phyloP scores from a whole-genome alignment of 2,329 filamentous ascomycete genomes.

The Chaetomium sp. region DNA sequence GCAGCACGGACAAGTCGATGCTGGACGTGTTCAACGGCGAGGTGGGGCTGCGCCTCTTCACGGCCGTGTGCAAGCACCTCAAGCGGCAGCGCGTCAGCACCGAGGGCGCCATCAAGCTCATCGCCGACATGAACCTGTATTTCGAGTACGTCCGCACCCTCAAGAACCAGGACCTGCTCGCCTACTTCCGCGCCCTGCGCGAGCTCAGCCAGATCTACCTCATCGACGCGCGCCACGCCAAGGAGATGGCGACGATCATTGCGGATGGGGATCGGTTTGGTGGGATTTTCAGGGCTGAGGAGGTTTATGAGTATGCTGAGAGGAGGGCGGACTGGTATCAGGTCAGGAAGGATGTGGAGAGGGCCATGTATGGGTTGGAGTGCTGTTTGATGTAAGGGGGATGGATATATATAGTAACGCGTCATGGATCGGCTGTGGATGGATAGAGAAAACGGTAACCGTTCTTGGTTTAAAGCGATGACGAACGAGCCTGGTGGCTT shows the following conservation, averaged over 20 bases:
- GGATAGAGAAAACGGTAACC: background rate
- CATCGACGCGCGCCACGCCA: conserved; percentile 82
- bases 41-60: conserved; percentile 89
- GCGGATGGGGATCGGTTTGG: conserved; percentile 87
- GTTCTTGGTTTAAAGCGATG: background rate
- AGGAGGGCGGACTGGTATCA: conserved; percentile 92
- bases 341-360: conserved; percentile 85
- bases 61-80: conserved; percentile 91
- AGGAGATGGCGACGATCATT: conserved; percentile 93
- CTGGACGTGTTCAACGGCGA: conserved; percentile 98
- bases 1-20: conserved; percentile 96
- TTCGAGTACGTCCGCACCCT: conserved; percentile 81
- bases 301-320: conserved; percentile 97
- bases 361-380: conserved; percentile 95
- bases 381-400: conserved; percentile 74
- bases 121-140: conserved; percentile 96
- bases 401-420: background rate
- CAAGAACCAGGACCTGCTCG: conserved; percentile 77
- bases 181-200: conserved; percentile 88
- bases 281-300: conserved; percentile 90
- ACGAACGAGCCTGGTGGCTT: background rate
- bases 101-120: conserved; percentile 86
- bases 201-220: conserved; percentile 96
- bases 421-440: background rate
- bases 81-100: conserved; percentile 93